A percentile compares a stretch with the other conserved stretches of the same genome.
These are phyloP conservation scores for Diplodia sapinea DNA, from an alignment of 2,329 filamentous ascomycete species.

Conservation along the genomic window DNA sequence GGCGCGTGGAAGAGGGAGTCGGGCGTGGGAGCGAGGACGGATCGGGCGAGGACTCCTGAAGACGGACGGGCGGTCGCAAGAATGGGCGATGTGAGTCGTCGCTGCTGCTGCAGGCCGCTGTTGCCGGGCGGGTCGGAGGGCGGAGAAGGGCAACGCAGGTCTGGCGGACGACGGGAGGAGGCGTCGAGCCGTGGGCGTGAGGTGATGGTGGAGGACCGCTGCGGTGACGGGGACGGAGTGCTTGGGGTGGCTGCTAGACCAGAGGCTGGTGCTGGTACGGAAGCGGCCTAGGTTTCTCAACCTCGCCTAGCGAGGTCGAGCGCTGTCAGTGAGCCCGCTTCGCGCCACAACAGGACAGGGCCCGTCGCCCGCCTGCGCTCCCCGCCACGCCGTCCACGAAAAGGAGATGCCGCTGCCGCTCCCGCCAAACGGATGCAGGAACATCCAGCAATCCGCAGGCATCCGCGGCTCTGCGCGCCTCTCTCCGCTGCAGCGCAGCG, in stretches of 20 bases:
- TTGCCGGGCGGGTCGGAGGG: slow-evolving; percentile 11
- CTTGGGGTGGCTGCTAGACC: slow-evolving; percentile 22
- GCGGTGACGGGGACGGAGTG: slow-evolving; percentile 24
- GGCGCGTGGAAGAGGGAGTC: slow-evolving; percentile 12
- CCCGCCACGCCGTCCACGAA: slow-evolving; percentile 15
- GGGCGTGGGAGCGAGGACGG: slow-evolving; percentile 14
- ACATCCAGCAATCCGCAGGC: slow-evolving; percentile 1
- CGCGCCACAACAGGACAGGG: slow-evolving; percentile 8
- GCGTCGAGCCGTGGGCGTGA: slow-evolving; percentile 28
- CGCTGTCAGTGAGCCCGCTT: slow-evolving; percentile 8
- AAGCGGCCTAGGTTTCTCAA: slow-evolving; percentile 20
- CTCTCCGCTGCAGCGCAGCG: not conserved
- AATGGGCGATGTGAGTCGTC: slow-evolving; percentile 22
- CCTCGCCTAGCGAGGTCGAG: slow-evolving; percentile 19
- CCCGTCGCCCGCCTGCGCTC: slow-evolving; percentile 15
- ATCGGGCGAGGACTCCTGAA: slow-evolving; percentile 27
- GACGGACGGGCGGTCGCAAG: slow-evolving; percentile 22
- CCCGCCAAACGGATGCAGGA: slow-evolving; percentile 10
- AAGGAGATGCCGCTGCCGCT: slow-evolving; percentile 17
- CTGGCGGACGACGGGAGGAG: slow-evolving; percentile 25
- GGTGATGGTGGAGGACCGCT: slow-evolving; percentile 23
- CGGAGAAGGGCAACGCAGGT: slow-evolving; percentile 19
- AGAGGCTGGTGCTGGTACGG: slow-evolving; percentile 25
- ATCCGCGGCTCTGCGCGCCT: slow-evolving; percentile 1
- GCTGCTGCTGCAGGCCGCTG: slow-evolving; percentile 25